Base-by-base conservation (phyloP, 352 stramenopile species). In the Phytophthora brassicae region DNA sequence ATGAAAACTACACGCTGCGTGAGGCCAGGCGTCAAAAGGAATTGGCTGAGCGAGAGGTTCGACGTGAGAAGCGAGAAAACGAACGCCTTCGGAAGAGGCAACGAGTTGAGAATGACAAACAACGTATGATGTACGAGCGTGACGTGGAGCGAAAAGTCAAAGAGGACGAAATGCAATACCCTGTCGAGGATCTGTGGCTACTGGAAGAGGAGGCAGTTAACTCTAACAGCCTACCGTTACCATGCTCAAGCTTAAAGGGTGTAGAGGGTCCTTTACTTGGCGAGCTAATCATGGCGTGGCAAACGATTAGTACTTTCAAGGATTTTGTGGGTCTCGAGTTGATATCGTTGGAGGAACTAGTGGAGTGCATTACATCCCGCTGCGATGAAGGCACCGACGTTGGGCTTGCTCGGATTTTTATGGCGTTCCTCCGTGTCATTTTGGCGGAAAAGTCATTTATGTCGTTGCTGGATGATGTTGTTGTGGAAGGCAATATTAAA, bases 381-480 rank as follows among this genome's bases (percentile, higher is more conserved):
- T 80, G 66, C 29, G 71, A 82, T 23, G 57, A 75, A 47, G 70
- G 72, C 9, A 87, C 73, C 2, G 50, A 82, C 24, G 58, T 88
- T 33, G 72, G 73, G 9, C 66, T 90, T 9, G 70, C 76, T 33
- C 70, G 79, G 12, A 86, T 94, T 29, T 94, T 94, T 49, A 75
- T 94, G 55, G 79, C 79, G 11, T 84, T 94, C 24, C 42, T 94
- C 12, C 68, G 64, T 22, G 79, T 84, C 14, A 90, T 94, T 48
- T 60, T 92, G 47, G 75, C 79, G 7, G 83, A 92, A 57, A 92
- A 92, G 35, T 90, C 83, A 4, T 90, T 90, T 57, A 87, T 86
- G 56, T 89, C 83, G 20, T 61, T 76, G 13, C 72, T 90, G 58
- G 81, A 90, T 54, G 83, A 92, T 54, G 68, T 92, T 11, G 79